A percentile compares a stretch with the other conserved stretches of the same genome.
Conservation (phyloP, 108 stramenopile species). For the Fragilaria radians region DNA sequence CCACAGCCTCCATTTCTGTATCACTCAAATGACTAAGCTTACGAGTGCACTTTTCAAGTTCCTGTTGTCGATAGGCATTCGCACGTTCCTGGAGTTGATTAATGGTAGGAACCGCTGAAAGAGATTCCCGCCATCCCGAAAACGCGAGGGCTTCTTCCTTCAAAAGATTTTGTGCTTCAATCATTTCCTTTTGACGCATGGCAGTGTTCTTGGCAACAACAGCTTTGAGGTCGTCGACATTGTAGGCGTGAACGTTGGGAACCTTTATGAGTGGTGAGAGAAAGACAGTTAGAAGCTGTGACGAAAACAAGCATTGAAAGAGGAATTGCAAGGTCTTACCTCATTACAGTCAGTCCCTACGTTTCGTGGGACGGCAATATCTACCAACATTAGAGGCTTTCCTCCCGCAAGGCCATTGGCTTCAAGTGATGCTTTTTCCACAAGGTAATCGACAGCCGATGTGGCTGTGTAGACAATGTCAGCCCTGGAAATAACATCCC, state of each 20-base stretch:
- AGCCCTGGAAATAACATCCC: conserved; percentile 81
- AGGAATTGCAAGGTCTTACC: conserved; percentile 25
- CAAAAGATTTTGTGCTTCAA: conserved; percentile 92
- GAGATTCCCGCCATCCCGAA: conserved; percentile 87
- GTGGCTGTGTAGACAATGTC: conserved; percentile 97
- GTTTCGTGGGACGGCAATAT: conserved; percentile 98
- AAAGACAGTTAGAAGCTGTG: neutral
- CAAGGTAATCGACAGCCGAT: conserved; percentile 73
- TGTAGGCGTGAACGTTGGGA: conserved; percentile 82
- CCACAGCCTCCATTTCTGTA: conserved; percentile 93
- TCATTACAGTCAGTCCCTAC: conserved; percentile 82
- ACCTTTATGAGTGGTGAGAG: conserved; percentile 34
- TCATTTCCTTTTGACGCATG: conserved; percentile 95
- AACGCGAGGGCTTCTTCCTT: conserved; percentile 85
- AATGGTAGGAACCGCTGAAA: conserved; percentile 94
- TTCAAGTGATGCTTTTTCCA: conserved; percentile 72
- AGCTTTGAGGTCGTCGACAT: conserved; percentile 97
- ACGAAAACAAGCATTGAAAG: neutral
- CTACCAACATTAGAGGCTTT: conserved; percentile 89
- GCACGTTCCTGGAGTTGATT: conserved; percentile 93
- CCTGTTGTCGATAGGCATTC: conserved; percentile 86
- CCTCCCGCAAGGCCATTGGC: conserved; percentile 70
- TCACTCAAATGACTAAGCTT: conserved; percentile 85
- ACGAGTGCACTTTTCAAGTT: conserved; percentile 83
- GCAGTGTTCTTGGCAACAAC: conserved; percentile 95